Evolutionary conservation across 768 basidiomycete genomes (phyloP).

Genomic region (Trametes maxima): DNA sequence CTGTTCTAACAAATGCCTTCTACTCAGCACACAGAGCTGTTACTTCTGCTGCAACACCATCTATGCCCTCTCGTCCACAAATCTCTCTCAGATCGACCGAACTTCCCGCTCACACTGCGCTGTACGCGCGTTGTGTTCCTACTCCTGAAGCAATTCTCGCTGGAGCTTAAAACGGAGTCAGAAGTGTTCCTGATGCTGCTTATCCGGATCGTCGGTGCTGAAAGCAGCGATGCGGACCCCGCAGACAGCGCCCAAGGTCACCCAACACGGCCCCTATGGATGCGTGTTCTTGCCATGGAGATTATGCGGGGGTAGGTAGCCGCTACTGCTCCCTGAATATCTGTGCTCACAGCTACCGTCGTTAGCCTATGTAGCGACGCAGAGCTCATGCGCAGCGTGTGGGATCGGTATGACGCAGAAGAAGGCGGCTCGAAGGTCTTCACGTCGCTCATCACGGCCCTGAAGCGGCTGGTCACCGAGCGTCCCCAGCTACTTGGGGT

Average conservation of each 20-base stretch:
- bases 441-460: constrained; percentile 72
- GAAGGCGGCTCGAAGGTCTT: constrained; percentile 70
- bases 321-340: background rate
- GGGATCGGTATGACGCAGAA: constrained; percentile 72
- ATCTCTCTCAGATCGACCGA: constrained; percentile 75
- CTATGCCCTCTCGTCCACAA: constrained; percentile 90
- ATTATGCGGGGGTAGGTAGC: constrained; percentile 76
- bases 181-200: constrained; percentile 84
- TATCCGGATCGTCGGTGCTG: constrained; percentile 64
- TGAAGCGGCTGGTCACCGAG: constrained; percentile 88
- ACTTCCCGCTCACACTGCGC: constrained; percentile 87
- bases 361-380: constrained; percentile 75
- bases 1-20: background rate
- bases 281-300: constrained; percentile 90
- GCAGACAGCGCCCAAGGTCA: constrained; percentile 26
- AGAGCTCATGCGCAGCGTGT: constrained; percentile 76
- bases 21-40: constrained; percentile 73
- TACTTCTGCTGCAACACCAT: constrained; percentile 86
- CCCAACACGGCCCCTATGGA: constrained; percentile 69
- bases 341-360: background rate
- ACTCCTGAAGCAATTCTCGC: constrained; percentile 87
- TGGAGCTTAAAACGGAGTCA: constrained; percentile 77
- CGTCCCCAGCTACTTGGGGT: constrained; percentile 85
- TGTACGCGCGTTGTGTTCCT: constrained; percentile 94
- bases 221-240: constrained; percentile 36